A percentile compares a stretch with the other conserved stretches of the same genome.
Conservation (phyloP, 306 rosid species). For the Echinosophora koreensis region DNA sequence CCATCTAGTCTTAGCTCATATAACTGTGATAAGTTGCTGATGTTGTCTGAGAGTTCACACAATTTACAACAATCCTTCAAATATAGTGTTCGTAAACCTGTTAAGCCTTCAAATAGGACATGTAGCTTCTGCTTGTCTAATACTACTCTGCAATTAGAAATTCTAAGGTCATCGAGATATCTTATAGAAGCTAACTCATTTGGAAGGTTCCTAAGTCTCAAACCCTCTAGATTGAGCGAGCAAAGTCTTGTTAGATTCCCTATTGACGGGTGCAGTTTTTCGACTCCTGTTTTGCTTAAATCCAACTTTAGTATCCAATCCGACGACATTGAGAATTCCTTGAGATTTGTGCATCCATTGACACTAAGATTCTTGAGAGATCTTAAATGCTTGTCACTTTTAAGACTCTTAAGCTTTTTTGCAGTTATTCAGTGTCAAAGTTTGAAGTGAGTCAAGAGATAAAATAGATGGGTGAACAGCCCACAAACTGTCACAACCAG, state of each 20-base stretch:
- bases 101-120: background rate
- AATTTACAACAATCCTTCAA: background rate
- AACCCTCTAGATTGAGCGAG: conserved; percentile 4
- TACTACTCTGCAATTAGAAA: background rate
- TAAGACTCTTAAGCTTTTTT: background rate
- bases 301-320: background rate
- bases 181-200: conserved; percentile 9
- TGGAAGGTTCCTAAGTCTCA: background rate
- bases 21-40: background rate
- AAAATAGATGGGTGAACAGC: conserved; percentile 13
- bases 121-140: background rate
- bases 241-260: background rate
- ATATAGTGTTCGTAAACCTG: background rate
- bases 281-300: background rate
- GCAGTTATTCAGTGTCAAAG: conserved; percentile 7
- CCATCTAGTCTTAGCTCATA: background rate
- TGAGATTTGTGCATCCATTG: background rate
- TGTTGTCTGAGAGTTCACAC: background rate
- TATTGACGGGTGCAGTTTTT: conserved; percentile 30
- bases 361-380: background rate
- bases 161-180: background rate
- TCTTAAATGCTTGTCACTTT: background rate
- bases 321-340: conserved; percentile 14
- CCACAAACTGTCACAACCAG: background rate
- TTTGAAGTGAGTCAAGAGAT: background rate